These are phyloP conservation scores for Mycena rebaudengoi DNA, from an alignment of 768 basidiomycete genomes.

Conservation along the genomic window DNA sequence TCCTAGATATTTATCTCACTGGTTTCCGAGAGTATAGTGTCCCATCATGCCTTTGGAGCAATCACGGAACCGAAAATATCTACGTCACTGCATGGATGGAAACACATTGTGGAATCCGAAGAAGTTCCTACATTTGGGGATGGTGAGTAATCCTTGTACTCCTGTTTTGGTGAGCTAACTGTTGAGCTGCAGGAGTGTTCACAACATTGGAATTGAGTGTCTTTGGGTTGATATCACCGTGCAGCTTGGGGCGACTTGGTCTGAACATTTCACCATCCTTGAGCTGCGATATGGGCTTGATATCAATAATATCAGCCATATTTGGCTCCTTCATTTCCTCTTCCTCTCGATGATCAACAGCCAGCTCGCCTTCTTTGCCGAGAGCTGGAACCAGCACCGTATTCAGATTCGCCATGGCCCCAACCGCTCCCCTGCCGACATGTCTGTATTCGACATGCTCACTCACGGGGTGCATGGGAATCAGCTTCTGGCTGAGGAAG, in stretches of 20 bases:
- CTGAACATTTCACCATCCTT: slow-evolving; percentile 42
- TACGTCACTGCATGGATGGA: slow-evolving; percentile 41
- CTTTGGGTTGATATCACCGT: slow-evolving; percentile 48
- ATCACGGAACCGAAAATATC: slow-evolving; percentile 44
- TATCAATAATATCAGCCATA: slow-evolving; percentile 34
- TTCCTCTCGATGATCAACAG: slow-evolving; percentile 41
- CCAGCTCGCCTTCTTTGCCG: slow-evolving; percentile 39
- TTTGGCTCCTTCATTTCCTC: slow-evolving; percentile 50
- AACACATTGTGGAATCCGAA: slow-evolving; percentile 19
- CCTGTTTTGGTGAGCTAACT: neutral
- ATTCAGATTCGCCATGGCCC: slow-evolving; percentile 30
- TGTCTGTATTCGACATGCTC: slow-evolving; percentile 43
- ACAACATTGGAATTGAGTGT: slow-evolving; percentile 48
- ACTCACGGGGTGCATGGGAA: slow-evolving; percentile 36
- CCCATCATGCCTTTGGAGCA: neutral
- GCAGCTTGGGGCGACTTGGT: slow-evolving; percentile 46
- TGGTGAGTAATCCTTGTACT: slow-evolving; percentile 28
- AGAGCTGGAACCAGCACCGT: slow-evolving; percentile 46
- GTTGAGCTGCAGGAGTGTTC: slow-evolving; percentile 40
- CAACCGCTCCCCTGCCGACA: slow-evolving; percentile 33
- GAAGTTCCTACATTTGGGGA: slow-evolving; percentile 49
- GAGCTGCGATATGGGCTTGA: slow-evolving; percentile 40
- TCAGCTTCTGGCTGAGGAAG: neutral
- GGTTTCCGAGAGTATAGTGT: neutral
- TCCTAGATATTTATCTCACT: neutral